Base-by-base conservation (phyloP, 345 rosid species). In the Gossypium anomalum region DNA sequence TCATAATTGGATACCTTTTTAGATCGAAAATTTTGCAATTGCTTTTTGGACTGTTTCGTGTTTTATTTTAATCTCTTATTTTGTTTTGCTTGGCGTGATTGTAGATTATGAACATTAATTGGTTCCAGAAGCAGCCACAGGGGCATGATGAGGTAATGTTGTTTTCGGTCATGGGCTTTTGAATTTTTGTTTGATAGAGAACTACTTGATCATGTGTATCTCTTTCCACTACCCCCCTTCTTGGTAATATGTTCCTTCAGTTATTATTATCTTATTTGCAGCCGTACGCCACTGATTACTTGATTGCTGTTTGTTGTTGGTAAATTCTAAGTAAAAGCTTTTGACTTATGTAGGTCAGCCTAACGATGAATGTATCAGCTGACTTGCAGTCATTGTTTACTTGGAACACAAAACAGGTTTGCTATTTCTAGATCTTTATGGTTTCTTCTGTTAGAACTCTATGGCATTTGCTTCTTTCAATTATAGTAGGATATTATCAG, bases 351-450 rank as follows among this genome's bases (percentile, higher is more conserved):
- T 71, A 95, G 99, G 97, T 96, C 78, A 92, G 97, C 89, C 76
- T 96, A 82, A 89, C 91, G 19, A 67, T 96, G 87, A 94, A 96
- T 78, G 86, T 96, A 80, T 56, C 93, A 43, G 97, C 97, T 14
- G 93, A 96, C 70, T 81, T 96, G 61, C 93, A 90, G 79, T 88
- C 99, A 53, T 71, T 93, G 49, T 96, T 93, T 80, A 92, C 97
- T 47, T 93, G 99, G 99, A 96, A 96, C 87, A 93, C 99, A 1
- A 93, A 96, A 78, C 98, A 93, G 97, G 99, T 95, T 79, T 71
- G 70, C 74, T 67, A 16, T 71, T 38, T n/a, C 20, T 22, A 17
- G 15, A 41, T 52, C 23, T 16, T 22, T 63, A 23, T 52, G n/a
- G 41, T 22, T 45, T 27, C 38, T 58, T 57, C 29, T n/a, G n/a